These are phyloP conservation scores for Fraxinus ornus DNA, from an alignment of 305 asterid genomes.

Conservation along the genomic window DNA sequence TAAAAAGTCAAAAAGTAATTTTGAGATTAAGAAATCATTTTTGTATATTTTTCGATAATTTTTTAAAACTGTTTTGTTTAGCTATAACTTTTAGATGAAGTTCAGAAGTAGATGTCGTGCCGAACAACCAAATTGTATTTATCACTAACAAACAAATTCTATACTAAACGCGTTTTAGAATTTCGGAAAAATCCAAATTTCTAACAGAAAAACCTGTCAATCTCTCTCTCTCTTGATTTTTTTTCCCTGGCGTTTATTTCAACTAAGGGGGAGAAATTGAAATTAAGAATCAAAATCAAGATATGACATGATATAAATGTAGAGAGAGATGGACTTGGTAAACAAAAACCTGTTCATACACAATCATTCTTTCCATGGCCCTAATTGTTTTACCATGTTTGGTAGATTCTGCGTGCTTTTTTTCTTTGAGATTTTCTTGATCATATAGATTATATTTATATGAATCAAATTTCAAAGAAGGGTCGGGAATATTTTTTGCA, in stretches of 20 bases:
- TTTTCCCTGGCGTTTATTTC: constrained; percentile 21
- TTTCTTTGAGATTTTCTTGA: constrained; percentile 13
- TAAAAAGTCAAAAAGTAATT: not conserved
- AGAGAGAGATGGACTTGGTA: constrained; percentile 17
- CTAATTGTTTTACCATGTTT: not conserved
- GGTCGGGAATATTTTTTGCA: not conserved
- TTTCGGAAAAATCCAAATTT: constrained; percentile 27
- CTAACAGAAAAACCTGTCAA: constrained; percentile 48
- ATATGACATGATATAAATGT: not conserved
- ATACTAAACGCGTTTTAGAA: not conserved
- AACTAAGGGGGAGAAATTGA: constrained; percentile 9
- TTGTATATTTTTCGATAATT: not conserved
- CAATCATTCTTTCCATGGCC: constrained; percentile 24
- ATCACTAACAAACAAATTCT: not conserved
- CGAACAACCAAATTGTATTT: not conserved
- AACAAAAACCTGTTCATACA: constrained; percentile 10
- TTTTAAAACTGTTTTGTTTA: not conserved
- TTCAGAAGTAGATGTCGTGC: not conserved
- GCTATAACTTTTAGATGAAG: not conserved
- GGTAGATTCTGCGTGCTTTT: not conserved
- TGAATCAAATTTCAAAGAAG: not conserved
- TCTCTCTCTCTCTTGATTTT: not conserved
- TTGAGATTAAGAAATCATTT: not conserved
- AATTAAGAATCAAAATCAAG: constrained; percentile 27
- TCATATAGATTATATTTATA: not conserved